Evolutionary conservation across 1,284 basidiomycete species (phyloP), one percentile per base, ranked within the genome.

Genomic region (Cystobasidium slooffiae): DNA sequence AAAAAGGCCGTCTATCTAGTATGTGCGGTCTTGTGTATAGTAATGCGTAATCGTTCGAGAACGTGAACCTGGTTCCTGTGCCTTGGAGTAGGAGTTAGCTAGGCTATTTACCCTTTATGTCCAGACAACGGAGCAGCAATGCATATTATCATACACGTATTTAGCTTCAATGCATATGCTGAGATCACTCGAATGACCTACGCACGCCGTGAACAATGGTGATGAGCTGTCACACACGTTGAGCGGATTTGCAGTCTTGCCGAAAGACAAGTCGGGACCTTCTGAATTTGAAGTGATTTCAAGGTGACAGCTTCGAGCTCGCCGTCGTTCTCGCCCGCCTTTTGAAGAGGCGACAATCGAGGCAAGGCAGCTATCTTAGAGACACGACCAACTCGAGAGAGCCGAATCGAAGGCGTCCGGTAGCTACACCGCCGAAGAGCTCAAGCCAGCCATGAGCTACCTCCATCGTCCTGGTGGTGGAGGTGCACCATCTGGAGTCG

Each of bases 381-480:
- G 43, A 63, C 61, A 46, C 24, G 41, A 7, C n/a, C n/a, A 18
- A 6, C 59, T 62, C 18, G 59, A 8, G 18, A 47, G 59, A 9
- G 24, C 59, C 2, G 59, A 18, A 20, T 51, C 18, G 8, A 14
- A 56, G 24, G 55, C 16, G 24, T 14, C 4, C 16, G 55, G 39
- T 31, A 39, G 44, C 43, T 7, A 9, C 43, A n/a, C 64, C 47
- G 16, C 24, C 49, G 24, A 16, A 41, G n/a, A 31, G 31, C 31
- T 31, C 31, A 31, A 31, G 31, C 24, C 20, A 62, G 39, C 59
- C 22, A 68, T 68, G 66, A 56, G 53, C 66, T 68, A 68, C 66
- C 66, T 68, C 41, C 66, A 68, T 22, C 66, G 66, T 10, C 53
- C 66, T 56, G 43, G 53, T 43, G 66, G 52, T 44, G 66, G 59